Percentiles rank a stretch among this genome's conserved stretches.
Conservation (phyloP, 805 yeast genomes). For the Tetrapisispora fleetii region DNA sequence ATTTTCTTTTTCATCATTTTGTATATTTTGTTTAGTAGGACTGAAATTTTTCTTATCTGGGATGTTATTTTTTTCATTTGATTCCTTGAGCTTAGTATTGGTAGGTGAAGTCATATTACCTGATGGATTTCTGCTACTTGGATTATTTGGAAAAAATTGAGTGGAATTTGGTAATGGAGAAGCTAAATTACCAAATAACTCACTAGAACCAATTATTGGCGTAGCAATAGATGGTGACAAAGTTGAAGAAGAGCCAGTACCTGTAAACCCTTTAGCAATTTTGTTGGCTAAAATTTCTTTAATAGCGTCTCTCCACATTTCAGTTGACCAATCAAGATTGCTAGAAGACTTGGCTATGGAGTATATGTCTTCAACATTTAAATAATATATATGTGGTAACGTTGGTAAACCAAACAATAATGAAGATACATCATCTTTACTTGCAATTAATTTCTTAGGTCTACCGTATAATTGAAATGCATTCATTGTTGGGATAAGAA, state of each 20-base stretch:
- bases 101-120: not conserved
- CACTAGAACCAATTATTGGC: conserved; percentile 34
- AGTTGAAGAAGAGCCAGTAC: conserved; percentile 66
- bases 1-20: not conserved
- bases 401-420: conserved; percentile 66
- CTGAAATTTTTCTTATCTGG: not conserved
- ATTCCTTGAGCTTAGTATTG: not conserved
- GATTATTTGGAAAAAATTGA: conserved; percentile 7
- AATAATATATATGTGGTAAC: conserved; percentile 56
- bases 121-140: not conserved
- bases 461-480: conserved; percentile 66
- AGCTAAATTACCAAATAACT: conserved; percentile 20
- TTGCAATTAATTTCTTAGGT: conserved; percentile 52
- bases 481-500: conserved; percentile 60
- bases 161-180: conserved; percentile 8
- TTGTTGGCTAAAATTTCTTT: conserved; percentile 48
- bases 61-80: not conserved
- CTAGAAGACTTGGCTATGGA: conserved; percentile 30
- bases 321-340: conserved; percentile 42
- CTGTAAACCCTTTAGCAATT: conserved; percentile 52
- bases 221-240: conserved; percentile 49
- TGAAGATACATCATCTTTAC: conserved; percentile 44
- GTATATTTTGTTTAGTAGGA: not conserved
- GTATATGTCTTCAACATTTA: conserved; percentile 49
- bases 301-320: conserved; percentile 51